Evolutionary conservation across 495 filamentous ascomycete genomes (phyloP).

Genomic region (Ramalina intermedia): DNA sequence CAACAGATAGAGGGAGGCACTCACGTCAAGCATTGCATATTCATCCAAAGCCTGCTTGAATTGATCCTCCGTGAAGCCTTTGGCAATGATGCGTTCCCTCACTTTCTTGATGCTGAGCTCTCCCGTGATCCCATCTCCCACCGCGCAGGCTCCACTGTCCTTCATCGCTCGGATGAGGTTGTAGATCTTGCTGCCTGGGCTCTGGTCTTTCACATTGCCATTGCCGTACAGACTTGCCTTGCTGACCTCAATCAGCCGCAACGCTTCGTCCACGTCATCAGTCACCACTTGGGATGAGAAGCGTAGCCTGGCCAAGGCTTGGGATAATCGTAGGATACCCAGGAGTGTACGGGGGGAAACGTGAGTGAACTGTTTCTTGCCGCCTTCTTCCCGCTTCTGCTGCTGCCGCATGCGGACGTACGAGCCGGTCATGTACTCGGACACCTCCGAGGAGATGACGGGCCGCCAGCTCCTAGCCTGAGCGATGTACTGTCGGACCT

Average conservation of each 20-base stretch:
- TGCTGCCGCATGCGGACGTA: constrained; percentile 85
- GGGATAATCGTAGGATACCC: constrained; percentile 80
- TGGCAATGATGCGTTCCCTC: constrained; percentile 77
- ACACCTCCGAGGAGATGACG: constrained; percentile 63
- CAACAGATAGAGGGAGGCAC: constrained; percentile 22
- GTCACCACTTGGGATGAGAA: constrained; percentile 71
- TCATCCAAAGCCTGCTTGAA: constrained; percentile 74
- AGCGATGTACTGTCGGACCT: constrained; percentile 91
- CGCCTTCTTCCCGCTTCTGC: constrained; percentile 76
- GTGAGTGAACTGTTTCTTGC: constrained; percentile 81
- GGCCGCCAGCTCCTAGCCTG: constrained; percentile 82
- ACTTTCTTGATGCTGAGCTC: constrained; percentile 79
- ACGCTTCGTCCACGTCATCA: constrained; percentile 90
- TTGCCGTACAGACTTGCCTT: constrained; percentile 74
- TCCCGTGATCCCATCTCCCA: constrained; percentile 52
- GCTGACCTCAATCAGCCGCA: constrained; percentile 79
- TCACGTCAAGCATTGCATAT: constrained; percentile 76
- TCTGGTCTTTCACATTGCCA: constrained; percentile 51
- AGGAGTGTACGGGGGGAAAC: constrained; percentile 86
- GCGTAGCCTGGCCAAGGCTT: constrained; percentile 85
- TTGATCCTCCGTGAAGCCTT: constrained; percentile 93
- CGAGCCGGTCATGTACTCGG: constrained; percentile 90
- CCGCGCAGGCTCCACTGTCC: constrained; percentile 66
- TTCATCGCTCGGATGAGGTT: constrained; percentile 75
- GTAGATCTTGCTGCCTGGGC: constrained; percentile 80